phyloP scores from a whole-genome alignment of 805 yeast genomes.

The Zygoascus bituminiphila region DNA sequence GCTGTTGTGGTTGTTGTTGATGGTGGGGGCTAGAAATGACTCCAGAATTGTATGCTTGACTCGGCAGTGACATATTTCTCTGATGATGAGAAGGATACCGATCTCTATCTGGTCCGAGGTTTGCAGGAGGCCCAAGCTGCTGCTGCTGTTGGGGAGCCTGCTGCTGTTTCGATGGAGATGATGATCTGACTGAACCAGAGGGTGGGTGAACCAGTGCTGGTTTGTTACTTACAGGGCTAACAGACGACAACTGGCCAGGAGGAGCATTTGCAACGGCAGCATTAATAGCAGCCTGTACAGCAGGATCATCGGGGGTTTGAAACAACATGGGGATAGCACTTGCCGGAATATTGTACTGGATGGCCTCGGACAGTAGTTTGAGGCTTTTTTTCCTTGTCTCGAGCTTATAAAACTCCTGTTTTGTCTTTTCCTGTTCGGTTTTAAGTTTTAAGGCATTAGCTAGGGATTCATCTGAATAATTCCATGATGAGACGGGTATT shows the following conservation, averaged over 20 bases:
- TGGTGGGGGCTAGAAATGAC: slow-evolving; percentile 3
- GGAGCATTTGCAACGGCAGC: slow-evolving; percentile 6
- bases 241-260: slow-evolving; percentile 13
- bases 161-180: no score
- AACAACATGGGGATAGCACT: slow-evolving; percentile 55
- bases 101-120: neutral
- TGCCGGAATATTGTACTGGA: slow-evolving; percentile 55
- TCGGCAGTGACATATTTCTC: slow-evolving; percentile 21
- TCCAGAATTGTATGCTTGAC: slow-evolving; percentile 10
- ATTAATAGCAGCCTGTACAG: slow-evolving; percentile 7
- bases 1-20: slow-evolving; percentile 7
- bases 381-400: slow-evolving; percentile 55
- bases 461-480: slow-evolving; percentile 49
- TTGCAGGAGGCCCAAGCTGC: neutral
- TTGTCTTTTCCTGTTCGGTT: slow-evolving; percentile 71
- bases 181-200: neutral
- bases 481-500: slow-evolving; percentile 43
- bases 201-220: neutral
- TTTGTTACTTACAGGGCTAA: neutral
- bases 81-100: slow-evolving; percentile 11
- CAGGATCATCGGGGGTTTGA: slow-evolving; percentile 11
- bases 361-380: slow-evolving; percentile 54
- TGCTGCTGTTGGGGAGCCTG: neutral
- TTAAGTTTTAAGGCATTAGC: slow-evolving; percentile 50
- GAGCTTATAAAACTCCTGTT: slow-evolving; percentile 64